Base-by-base conservation (phyloP, 768 basidiomycete genomes). In the Butyriboletus loyo region DNA sequence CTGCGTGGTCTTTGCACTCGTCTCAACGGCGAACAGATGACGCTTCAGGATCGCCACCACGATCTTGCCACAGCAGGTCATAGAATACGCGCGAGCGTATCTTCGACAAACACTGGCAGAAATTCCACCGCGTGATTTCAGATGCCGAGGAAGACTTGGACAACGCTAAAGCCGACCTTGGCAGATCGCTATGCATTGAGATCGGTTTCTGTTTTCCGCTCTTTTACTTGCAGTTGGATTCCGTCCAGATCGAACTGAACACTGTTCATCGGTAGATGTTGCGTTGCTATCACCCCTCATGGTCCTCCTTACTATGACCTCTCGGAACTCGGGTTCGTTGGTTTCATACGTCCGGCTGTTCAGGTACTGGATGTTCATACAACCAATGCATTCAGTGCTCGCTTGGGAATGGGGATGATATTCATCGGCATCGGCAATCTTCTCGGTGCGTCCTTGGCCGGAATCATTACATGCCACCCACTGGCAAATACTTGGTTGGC, bases 281-380 rank as follows among this genome's bases (percentile, higher is more conserved):
- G 66, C 60, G 19, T 11, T 71, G 46, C 30, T 79, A 41, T 63
- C 74, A 0, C 77, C 80, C 2, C 68, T 78, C 61, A 60, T 82
- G 13, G 68, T 72, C 5, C 66, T 72, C 9, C 69, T 80, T 10
- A 76, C 82, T 0, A 64, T n/a, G 72, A 74, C 28, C 66, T 78
- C 30, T 68, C 74, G 2, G 81, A 84, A 60, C 74, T 84, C n/a
- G 84, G 84, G 37, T 73, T 25, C n/a, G 72, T 63, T 5, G 8
- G 8, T 21, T 35, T 11, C 1, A 9, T 17, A 4, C 1, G 7
- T 40, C 15, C 3, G 5, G 7, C 11, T 28, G 8, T 22, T 21
- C 21, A 10, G 9, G 17, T n/a, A n/a, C 8, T 8, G 22, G 38
- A 9, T 22, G 21, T 32, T 58, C 6, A 42, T 36, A 11, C 8